phyloP scores from a whole-genome alignment of 768 basidiomycete species.

The Lactarius sanguifluus region DNA sequence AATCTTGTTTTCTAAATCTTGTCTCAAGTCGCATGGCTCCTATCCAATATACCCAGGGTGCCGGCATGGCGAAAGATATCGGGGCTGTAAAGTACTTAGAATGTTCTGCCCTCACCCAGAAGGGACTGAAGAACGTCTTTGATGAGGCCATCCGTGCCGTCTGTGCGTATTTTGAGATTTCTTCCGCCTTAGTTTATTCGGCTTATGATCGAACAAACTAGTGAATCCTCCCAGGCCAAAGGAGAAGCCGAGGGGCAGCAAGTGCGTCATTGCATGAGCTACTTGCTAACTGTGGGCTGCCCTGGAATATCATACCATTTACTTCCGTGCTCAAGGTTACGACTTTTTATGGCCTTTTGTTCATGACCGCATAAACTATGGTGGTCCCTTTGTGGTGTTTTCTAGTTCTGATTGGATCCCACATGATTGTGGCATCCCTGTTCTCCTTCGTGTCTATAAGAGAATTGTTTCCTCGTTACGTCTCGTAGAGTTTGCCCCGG shows the following conservation, averaged over 20 bases:
- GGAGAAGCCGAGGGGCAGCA: slow-evolving; percentile 50
- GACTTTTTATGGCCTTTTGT: slow-evolving; percentile 49
- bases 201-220: slow-evolving; percentile 34
- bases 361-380: slow-evolving; percentile 31
- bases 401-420: slow-evolving; percentile 16
- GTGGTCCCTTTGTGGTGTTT: slow-evolving; percentile 21
- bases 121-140: slow-evolving; percentile 98
- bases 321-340: slow-evolving; percentile 66
- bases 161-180: slow-evolving; percentile 52
- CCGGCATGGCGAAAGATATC: slow-evolving; percentile 90
- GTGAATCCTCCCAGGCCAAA: slow-evolving; percentile 73
- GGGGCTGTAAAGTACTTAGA: slow-evolving; percentile 95
- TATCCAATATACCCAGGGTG: slow-evolving; percentile 88
- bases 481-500: slow-evolving; percentile 11
- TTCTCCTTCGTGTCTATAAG: slow-evolving; percentile 26
- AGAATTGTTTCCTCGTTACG: slow-evolving; percentile 20
- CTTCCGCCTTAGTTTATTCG: neutral
- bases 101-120: slow-evolving; percentile 95
- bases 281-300: slow-evolving; percentile 27
- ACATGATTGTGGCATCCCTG: slow-evolving; percentile 15
- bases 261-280: slow-evolving; percentile 63
- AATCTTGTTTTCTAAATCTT: slow-evolving; percentile 14
- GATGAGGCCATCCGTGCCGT: slow-evolving; percentile 98
- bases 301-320: slow-evolving; percentile 60
- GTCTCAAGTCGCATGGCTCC: slow-evolving; percentile 84